These are phyloP conservation scores for Colletotrichum sp. DNA, from an alignment of 2,329 filamentous ascomycete genomes.

Conservation along the genomic window DNA sequence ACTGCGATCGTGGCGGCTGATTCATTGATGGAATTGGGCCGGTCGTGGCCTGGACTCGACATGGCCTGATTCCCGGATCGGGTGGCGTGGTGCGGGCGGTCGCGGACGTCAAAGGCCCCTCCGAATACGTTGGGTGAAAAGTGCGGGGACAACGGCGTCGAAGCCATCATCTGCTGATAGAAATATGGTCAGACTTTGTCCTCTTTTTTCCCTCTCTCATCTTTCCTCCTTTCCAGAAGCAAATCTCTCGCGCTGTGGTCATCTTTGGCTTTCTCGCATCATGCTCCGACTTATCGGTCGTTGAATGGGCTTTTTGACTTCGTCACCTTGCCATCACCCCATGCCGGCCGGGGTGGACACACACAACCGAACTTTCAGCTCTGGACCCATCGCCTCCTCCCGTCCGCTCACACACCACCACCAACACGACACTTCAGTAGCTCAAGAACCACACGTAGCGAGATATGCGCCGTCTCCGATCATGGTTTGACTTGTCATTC, in stretches of 20 bases:
- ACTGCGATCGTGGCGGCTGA: not conserved
- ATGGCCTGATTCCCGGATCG: conserved; percentile 17
- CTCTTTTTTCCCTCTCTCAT: not conserved
- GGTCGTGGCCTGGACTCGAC: not conserved
- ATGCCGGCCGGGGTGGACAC: not conserved
- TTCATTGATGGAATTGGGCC: not conserved
- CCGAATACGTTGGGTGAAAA: conserved; percentile 9
- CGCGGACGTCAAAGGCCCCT: conserved; percentile 8
- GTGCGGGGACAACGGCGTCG: conserved; percentile 15
- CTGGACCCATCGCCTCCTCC: not conserved
- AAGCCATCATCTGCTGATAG: conserved; percentile 21
- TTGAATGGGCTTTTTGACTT: not conserved
- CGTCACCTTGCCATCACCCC: not conserved
- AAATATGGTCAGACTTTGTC: conserved; percentile 15
- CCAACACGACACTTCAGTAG: not conserved
- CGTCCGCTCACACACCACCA: not conserved
- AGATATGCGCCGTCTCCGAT: not conserved
- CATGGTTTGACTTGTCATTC: not conserved
- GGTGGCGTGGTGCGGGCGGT: conserved; percentile 18
- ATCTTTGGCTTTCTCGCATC: not conserved
- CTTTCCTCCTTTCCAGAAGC: not conserved
- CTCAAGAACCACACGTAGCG: not conserved
- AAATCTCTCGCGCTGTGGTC: not conserved
- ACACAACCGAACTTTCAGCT: not conserved
- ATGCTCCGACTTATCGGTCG: not conserved